Evolutionary conservation across 2,329 filamentous ascomycete genomes (phyloP), one percentile per base, ranked within the genome.

Genomic region (Elsinoe perseae): DNA sequence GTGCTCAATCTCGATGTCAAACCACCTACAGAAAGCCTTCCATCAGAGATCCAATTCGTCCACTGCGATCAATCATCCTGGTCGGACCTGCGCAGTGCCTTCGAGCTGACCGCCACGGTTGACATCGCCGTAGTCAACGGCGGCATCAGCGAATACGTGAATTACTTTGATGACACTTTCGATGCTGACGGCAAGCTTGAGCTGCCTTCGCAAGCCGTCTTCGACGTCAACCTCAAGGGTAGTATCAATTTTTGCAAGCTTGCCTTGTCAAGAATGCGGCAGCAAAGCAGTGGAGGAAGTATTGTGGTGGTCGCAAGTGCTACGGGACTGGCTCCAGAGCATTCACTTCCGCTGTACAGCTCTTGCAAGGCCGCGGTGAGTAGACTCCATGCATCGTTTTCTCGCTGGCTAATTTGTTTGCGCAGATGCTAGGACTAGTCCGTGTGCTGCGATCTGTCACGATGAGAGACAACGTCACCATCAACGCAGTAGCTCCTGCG

Each of bases 1-100:
- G 73, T 78, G 10, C 59, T 73, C 3, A 77, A 74, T 1, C 75
- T 76, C 1, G 77, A 79, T 30, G 38, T 54, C 52, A 21, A 18
- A 16, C 44, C 55, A 27, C 30, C 32, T 2, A n/a, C 20, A 18
- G 55, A 42, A 3, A 3, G 20, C 5, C 27, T 27, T 8, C 8
- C 27, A 6, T 5, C 23, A 16, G 43, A 4, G 53, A 43, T 64
- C 57, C 40, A 56, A 44, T 68, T 60, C 53, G 59, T 59, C 8
- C 50, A 59, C n/a, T 68, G 67, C 50, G 61, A 71, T 58, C 58
- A 66, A 18, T 50, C 63, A 3, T 59, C 48, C 25, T 72, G 68
- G 68, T n/a, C 40, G 1, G 54, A 62, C 21, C 64, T 69, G 21
- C 21, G 36, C 1, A 53, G 48, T 5, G 61, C 58, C 3, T 71